A percentile compares a stretch with the other conserved stretches of the same genome.
Conservation (phyloP, 345 rosid species). For the Syzygium jambos region DNA sequence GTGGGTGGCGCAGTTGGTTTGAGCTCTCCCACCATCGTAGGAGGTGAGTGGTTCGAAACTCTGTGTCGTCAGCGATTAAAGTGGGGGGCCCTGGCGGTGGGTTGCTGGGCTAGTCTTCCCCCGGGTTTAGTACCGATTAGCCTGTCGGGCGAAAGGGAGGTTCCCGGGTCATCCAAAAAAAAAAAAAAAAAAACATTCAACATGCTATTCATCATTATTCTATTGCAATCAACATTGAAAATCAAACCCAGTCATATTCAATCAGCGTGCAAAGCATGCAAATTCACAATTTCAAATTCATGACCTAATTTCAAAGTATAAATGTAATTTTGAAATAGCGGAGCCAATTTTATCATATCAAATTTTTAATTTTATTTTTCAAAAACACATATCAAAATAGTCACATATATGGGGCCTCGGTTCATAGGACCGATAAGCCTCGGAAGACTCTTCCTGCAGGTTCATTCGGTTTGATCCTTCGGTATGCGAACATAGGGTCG, state of each 20-base stretch:
- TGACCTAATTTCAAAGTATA: background rate
- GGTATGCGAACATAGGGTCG: background rate
- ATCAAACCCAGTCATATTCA: background rate
- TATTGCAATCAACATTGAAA: background rate
- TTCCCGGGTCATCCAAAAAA: too few relatives aligned
- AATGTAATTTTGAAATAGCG: background rate
- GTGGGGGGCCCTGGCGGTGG: too few relatives aligned
- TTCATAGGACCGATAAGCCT: background rate
- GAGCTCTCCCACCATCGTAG: too few relatives aligned
- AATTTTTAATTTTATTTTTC: background rate
- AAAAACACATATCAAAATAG: too few relatives aligned
- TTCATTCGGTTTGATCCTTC: background rate
- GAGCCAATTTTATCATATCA: background rate
- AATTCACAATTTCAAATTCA: background rate
- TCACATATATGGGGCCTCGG: background rate
- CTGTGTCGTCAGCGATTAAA: too few relatives aligned
- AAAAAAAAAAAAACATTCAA: too few relatives aligned
- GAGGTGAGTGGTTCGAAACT: too few relatives aligned
- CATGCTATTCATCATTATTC: background rate
- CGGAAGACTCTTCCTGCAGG: background rate
- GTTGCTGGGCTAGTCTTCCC: too few relatives aligned
- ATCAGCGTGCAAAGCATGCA: background rate
- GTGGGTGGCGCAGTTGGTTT: too few relatives aligned
- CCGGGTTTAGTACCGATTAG: too few relatives aligned
- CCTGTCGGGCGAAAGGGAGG: too few relatives aligned